These are phyloP conservation scores for Rhodofomes roseus DNA, from an alignment of 1,284 basidiomycete genomes.

Conservation along the genomic window DNA sequence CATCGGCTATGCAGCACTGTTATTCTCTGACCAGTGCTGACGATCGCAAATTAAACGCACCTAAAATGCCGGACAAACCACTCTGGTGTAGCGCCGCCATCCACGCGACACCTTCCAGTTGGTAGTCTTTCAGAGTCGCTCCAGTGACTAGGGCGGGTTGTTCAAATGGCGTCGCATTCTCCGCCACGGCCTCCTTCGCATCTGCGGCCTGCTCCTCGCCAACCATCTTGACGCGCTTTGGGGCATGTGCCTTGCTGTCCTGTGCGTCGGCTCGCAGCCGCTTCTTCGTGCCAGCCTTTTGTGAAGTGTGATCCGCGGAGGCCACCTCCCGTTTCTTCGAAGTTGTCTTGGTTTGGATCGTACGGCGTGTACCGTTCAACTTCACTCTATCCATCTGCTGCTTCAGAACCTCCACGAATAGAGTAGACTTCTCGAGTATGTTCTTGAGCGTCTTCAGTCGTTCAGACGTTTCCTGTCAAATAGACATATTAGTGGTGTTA, in stretches of 20 bases:
- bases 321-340: constrained; percentile 12
- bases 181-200: constrained; percentile 22
- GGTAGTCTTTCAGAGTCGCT: constrained; percentile 84
- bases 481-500: not conserved
- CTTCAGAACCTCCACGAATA: constrained; percentile 58
- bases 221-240: constrained; percentile 25
- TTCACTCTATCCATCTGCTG: constrained; percentile 56
- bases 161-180: constrained; percentile 37
- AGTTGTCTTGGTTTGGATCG: constrained; percentile 4
- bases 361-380: constrained; percentile 7
- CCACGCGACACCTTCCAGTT: constrained; percentile 95
- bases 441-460: constrained; percentile 41
- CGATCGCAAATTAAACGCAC: constrained; percentile 35
- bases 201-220: not conserved
- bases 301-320: constrained; percentile 9
- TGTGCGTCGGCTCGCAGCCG: constrained; percentile 10
- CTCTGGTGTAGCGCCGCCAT: constrained; percentile 92
- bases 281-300: constrained; percentile 12
- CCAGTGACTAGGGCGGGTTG: constrained; percentile 86
- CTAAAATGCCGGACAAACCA: constrained; percentile 91
- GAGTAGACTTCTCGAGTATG: constrained; percentile 60
- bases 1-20: constrained; percentile 54
- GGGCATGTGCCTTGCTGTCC: constrained; percentile 16
- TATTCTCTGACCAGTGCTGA: not conserved
- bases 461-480: constrained; percentile 8